A percentile compares a stretch with the other conserved stretches of the same genome.
These are phyloP conservation scores for Colletotrichum sp. DNA, from an alignment of 2,329 filamentous ascomycete genomes.

Conservation along the genomic window DNA sequence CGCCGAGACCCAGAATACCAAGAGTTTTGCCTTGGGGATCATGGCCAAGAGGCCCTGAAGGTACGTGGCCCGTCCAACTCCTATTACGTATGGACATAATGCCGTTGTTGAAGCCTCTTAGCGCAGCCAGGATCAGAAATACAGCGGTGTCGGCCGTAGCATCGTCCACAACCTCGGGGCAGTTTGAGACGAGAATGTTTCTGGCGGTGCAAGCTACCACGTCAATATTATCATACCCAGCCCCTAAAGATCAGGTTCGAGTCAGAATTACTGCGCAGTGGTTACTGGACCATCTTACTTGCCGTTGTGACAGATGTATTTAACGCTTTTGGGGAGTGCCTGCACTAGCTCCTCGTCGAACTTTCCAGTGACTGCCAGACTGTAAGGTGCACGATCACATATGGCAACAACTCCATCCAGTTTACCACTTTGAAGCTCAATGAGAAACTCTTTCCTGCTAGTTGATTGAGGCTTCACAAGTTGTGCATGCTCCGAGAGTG, in stretches of 20 bases:
- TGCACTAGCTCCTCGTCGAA: conserved; percentile 65
- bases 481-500: not conserved
- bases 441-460: not conserved
- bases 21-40: conserved; percentile 69
- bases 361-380: conserved; percentile 54
- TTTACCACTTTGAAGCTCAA: not conserved
- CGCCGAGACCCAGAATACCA: not conserved
- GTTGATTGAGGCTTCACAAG: not conserved
- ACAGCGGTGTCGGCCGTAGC: conserved; percentile 74
- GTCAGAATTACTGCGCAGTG: not conserved
- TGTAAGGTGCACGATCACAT: not conserved
- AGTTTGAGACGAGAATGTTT: conserved; percentile 68
- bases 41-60: conserved; percentile 47
- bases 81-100: not conserved
- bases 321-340: conserved; percentile 40
- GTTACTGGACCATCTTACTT: not conserved
- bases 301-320: conserved; percentile 14
- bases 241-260: not conserved
- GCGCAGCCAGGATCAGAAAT: conserved; percentile 72
- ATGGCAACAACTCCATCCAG: not conserved
- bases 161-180: conserved; percentile 70
- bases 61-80: not conserved
- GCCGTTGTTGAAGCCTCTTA: conserved; percentile 50
- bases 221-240: conserved; percentile 75
- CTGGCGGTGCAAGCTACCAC: conserved; percentile 64